Percentiles rank a stretch among this genome's conserved stretches.
Evolutionary conservation across 306 rosid genomes (phyloP).

Genomic region (Canavalia gladiata): DNA sequence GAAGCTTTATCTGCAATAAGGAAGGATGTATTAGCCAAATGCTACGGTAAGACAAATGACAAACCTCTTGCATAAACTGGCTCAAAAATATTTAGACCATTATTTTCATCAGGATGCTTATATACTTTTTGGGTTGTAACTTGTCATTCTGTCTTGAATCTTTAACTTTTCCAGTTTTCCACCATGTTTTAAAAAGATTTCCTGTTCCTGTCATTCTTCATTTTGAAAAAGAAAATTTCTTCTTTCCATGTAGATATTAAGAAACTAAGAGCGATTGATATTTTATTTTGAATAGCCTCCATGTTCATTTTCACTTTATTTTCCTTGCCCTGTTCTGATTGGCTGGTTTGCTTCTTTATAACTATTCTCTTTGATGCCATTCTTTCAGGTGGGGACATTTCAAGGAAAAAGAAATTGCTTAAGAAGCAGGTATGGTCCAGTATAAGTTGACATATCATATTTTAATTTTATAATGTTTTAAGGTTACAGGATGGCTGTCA

Average conservation of each 20-base stretch:
- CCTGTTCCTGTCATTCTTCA: constrained; percentile 29
- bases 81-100: constrained; percentile 4
- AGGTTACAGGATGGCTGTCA: constrained; percentile 22
- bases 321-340: constrained; percentile 36
- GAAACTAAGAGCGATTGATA: constrained; percentile 5
- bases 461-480: constrained; percentile 3
- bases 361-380: constrained; percentile 35
- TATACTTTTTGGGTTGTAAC: constrained; percentile 8
- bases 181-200: constrained; percentile 6
- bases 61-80: constrained; percentile 33
- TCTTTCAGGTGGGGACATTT: constrained; percentile 80
- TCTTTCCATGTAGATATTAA: constrained; percentile 41
- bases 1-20: constrained; percentile 92
- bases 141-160: constrained; percentile 10
- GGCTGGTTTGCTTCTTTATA: constrained; percentile 16
- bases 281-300: constrained; percentile 12
- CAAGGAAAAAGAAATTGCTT: constrained; percentile 92
- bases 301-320: constrained; percentile 25
- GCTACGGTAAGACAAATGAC: constrained; percentile 73
- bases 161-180: neutral
- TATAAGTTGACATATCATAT: constrained; percentile 13
- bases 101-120: neutral
- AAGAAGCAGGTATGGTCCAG: constrained; percentile 74
- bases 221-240: constrained; percentile 10
- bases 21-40: constrained; percentile 94